A percentile compares a stretch with the other conserved stretches of the same genome.
phyloP scores from a whole-genome alignment of 2,329 filamentous ascomycete species.

The Graphiopsis chlorocephala region DNA sequence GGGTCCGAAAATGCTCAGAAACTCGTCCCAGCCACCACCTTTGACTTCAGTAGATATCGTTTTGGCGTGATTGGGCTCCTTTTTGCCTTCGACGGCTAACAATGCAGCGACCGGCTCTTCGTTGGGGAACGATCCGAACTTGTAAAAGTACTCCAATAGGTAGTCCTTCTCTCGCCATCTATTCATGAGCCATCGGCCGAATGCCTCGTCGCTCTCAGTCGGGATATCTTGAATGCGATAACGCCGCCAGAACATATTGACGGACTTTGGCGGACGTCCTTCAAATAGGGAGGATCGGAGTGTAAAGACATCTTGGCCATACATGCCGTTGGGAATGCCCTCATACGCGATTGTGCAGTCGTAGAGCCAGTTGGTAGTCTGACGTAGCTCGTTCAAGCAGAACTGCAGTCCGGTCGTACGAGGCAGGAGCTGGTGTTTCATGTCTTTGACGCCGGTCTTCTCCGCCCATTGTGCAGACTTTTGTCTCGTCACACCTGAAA shows the following conservation, averaged over 20 bases:
- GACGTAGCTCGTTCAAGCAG: slow-evolving; percentile 71
- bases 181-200: slow-evolving; percentile 80
- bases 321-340: slow-evolving; percentile 77
- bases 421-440: slow-evolving; percentile 71
- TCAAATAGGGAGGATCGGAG: slow-evolving; percentile 84
- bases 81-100: slow-evolving; percentile 37
- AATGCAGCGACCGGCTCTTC: slow-evolving; percentile 47
- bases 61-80: slow-evolving; percentile 40
- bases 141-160: slow-evolving; percentile 74
- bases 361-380: slow-evolving; percentile 77
- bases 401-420: slow-evolving; percentile 79
- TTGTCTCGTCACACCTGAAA: slow-evolving; percentile 66
- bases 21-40: slow-evolving; percentile 50
- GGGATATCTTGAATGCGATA: slow-evolving; percentile 81
- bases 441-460: slow-evolving; percentile 70
- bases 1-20: slow-evolving; percentile 51
- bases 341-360: slow-evolving; percentile 96
- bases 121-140: slow-evolving; percentile 74
- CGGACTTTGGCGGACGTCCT: slow-evolving; percentile 85
- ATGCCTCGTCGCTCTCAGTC: slow-evolving; percentile 67
- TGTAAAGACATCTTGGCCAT: slow-evolving; percentile 88
- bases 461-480: slow-evolving; percentile 74
- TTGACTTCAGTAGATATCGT: slow-evolving; percentile 50
- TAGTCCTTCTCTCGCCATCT: slow-evolving; percentile 92
- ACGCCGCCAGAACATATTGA: slow-evolving; percentile 94